Evolutionary conservation across 805 yeast genomes (phyloP), one percentile per base, ranked within the genome.

Genomic region (Candida schatavii): DNA sequence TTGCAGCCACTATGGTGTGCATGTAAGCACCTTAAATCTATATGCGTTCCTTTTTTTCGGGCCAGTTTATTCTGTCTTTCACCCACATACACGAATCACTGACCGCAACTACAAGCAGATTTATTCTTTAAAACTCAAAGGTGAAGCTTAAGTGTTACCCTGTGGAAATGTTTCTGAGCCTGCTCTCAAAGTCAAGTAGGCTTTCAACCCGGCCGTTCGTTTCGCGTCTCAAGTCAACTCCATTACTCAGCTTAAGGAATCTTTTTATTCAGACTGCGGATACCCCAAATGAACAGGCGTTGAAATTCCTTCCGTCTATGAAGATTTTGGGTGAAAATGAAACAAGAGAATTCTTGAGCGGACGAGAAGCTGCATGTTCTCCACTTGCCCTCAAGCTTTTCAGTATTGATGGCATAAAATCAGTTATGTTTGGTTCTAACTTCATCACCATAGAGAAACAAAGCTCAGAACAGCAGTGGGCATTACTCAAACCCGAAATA

Each of bases 201-300:
- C n/a, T n/a, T n/a, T n/a, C n/a, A n/a, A n/a, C n/a, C n/a, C n/a
- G n/a, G n/a, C n/a, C n/a, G n/a, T n/a, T n/a, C n/a, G n/a, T n/a
- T n/a, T n/a, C 17, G 5, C 26, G 17, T 17, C 15, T 5, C 14
- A 36, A 17, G n/a, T 10, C 6, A 14, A 5, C 31, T 5, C 18
- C 39, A 15, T 26, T 36, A 7, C 13, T 27, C 13, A 7, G 10
- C 14, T 18, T 38, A 15, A 39, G 64, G 14, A 54, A 43, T 34
- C 57, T 84, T 25, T 84, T 81, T 60, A 88, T 88, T 34, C 95
- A 87, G 58, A 88, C 96, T 0, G 81, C 84, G 26, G 79, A 82
- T 23, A 88, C 96, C 0, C 96, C 96, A 2, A 88, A 88, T 57
- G 90, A 81, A 41, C 81, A 86, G 51, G 96, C 96, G 0, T 63